These are phyloP conservation scores for Trametes cubensis DNA, from an alignment of 768 basidiomycete species.

Conservation along the genomic window DNA sequence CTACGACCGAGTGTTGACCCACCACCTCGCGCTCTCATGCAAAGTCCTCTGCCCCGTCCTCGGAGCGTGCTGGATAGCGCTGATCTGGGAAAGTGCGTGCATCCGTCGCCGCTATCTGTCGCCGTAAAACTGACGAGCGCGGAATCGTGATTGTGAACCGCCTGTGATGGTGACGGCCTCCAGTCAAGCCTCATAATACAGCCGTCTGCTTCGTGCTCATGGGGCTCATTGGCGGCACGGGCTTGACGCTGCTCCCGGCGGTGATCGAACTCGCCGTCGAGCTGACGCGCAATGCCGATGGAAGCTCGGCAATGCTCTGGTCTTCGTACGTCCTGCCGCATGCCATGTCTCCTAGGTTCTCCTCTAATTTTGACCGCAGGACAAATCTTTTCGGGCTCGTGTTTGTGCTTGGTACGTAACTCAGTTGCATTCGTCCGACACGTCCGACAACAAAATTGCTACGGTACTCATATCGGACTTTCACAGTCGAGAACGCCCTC, in stretches of 20 bases:
- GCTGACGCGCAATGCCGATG: conserved; percentile 77
- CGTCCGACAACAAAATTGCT: not conserved
- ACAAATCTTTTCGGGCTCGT: conserved; percentile 68
- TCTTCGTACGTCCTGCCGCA: conserved; percentile 52
- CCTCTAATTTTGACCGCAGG: conserved; percentile 37
- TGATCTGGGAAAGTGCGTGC: conserved; percentile 78
- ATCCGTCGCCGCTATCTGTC: not conserved
- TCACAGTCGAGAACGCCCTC: conserved; percentile 64
- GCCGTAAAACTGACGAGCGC: too few species aligned
- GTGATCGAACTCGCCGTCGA: conserved; percentile 80
- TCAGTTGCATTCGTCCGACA: not conserved
- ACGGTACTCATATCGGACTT: not conserved
- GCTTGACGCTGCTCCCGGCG: conserved; percentile 73
- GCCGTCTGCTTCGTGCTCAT: conserved; percentile 67
- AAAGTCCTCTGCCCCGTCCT: conserved; percentile 66
- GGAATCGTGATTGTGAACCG: too few species aligned
- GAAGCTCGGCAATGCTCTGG: conserved; percentile 78
- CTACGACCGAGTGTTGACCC: conserved; percentile 82
- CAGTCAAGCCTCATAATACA: conserved; percentile 64
- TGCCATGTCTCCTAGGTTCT: not conserved
- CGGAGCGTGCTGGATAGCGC: conserved; percentile 64
- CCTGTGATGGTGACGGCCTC: too few species aligned
- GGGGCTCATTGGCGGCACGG: conserved; percentile 65
- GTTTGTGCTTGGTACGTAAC: conserved; percentile 59
- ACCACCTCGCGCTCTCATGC: conserved; percentile 61